A percentile compares a stretch with the other conserved stretches of the same genome.
These are phyloP conservation scores for Microcyclospora tardicrescens DNA, from an alignment of 2,329 filamentous ascomycete genomes.

Conservation along the genomic window DNA sequence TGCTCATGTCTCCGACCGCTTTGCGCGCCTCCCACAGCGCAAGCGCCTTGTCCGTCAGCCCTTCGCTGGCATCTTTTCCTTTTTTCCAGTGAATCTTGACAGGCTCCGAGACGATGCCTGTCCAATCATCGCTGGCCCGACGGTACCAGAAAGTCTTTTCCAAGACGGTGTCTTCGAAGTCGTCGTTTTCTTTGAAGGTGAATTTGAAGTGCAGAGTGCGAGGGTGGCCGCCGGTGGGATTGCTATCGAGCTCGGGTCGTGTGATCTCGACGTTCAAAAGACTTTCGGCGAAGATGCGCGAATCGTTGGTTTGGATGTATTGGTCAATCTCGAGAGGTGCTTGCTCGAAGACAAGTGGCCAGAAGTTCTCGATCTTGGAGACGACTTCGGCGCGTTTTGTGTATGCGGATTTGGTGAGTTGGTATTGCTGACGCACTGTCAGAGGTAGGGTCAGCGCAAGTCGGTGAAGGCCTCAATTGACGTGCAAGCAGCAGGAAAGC, in stretches of 20 bases:
- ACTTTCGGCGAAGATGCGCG: conserved; percentile 53
- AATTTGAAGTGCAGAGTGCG: conserved; percentile 67
- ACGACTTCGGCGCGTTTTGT: conserved; percentile 60
- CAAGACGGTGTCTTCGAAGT: conserved; percentile 63
- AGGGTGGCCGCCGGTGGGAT: conserved; percentile 49
- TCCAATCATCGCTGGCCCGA: conserved; percentile 52
- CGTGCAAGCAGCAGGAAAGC: conserved; percentile 23
- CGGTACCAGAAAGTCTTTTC: conserved; percentile 92
- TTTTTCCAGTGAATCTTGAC: conserved; percentile 70
- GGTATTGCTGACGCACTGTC: conserved; percentile 39
- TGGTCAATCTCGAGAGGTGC: conserved; percentile 75
- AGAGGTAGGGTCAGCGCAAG: conserved; percentile 4
- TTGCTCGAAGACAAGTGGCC: conserved; percentile 85
- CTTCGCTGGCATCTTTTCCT: conserved; percentile 70
- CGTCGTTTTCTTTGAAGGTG: conserved; percentile 68
- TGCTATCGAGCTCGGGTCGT: conserved; percentile 61
- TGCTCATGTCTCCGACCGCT: conserved; percentile 29
- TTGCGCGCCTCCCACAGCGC: conserved; percentile 54
- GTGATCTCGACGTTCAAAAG: conserved; percentile 59
- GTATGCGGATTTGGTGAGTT: conserved; percentile 58
- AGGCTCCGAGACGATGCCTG: conserved; percentile 74
- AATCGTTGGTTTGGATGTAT: conserved; percentile 73
- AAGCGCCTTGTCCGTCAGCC: conserved; percentile 61
- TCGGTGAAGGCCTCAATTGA: background rate
- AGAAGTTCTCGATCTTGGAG: conserved; percentile 71